Conservation (phyloP, 2,329 filamentous ascomycete species). For the Gnomoniopsis smithogilvyi region DNA sequence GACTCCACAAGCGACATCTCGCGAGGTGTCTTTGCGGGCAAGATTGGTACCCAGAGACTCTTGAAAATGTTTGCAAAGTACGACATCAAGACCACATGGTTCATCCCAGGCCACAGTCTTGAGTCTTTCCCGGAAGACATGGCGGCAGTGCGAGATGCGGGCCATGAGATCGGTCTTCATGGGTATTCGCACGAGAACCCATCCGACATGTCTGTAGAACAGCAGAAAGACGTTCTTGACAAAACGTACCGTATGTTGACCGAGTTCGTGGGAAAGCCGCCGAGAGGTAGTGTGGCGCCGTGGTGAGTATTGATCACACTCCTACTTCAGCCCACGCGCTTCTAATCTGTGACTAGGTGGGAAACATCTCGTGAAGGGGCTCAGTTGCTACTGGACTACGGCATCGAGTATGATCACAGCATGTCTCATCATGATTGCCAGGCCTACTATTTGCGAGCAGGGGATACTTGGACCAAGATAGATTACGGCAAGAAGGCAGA, state of each 20-base stretch:
- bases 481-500: conserved; percentile 59
- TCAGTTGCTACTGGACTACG: conserved; percentile 60
- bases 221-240: conserved; percentile 71
- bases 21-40: conserved; percentile 65
- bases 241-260: conserved; percentile 70
- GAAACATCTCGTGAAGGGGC: conserved; percentile 65
- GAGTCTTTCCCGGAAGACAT: conserved; percentile 35
- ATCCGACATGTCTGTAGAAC: conserved; percentile 62
- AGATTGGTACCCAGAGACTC: conserved; percentile 60
- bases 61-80: conserved; percentile 72
- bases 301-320: conserved; percentile 33
- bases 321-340: background rate
- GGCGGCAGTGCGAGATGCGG: conserved; percentile 40
- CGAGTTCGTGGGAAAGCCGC: conserved; percentile 68
- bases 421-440: conserved; percentile 64
- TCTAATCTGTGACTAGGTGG: conserved; percentile 41
- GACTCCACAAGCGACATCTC: conserved; percentile 29
- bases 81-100: conserved; percentile 62
- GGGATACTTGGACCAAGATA: conserved; percentile 64
- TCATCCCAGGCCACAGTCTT: conserved; percentile 40
- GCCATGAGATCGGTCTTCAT: conserved; percentile 47
- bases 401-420: conserved; percentile 66
- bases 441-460: conserved; percentile 59
- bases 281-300: conserved; percentile 68
- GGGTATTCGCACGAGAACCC: conserved; percentile 33